phyloP scores from a whole-genome alignment of 495 filamentous ascomycete species.

The Neurospora sublineolata region DNA sequence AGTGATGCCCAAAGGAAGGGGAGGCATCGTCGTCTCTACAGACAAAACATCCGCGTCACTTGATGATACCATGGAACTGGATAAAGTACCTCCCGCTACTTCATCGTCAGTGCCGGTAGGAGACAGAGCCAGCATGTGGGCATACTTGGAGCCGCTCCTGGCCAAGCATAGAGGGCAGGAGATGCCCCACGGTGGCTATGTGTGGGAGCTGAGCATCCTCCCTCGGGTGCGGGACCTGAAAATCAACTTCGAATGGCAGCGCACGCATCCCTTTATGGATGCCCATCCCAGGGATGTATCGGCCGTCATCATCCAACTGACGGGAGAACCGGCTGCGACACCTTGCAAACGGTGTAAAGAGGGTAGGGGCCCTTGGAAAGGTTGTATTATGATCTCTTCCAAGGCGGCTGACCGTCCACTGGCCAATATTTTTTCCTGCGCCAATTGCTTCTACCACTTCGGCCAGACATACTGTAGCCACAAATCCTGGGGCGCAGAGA shows the following conservation, averaged over 20 bases:
- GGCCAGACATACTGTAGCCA: constrained; percentile 18
- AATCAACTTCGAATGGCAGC: constrained; percentile 11
- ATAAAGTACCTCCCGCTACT: neutral
- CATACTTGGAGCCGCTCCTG: constrained; percentile 11
- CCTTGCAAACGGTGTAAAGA: constrained; percentile 16
- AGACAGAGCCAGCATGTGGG: constrained; percentile 8
- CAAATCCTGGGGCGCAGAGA: constrained; percentile 14
- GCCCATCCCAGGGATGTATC: constrained; percentile 16
- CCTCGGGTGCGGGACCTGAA: constrained; percentile 13
- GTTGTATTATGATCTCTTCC: constrained; percentile 19
- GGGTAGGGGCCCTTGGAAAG: constrained; percentile 19
- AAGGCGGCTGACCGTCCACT: constrained; percentile 4
- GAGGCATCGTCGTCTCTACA: constrained; percentile 10
- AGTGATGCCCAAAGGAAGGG: neutral
- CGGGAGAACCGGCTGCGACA: constrained; percentile 13
- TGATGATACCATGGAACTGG: neutral
- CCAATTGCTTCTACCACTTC: constrained; percentile 25
- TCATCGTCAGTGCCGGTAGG: neutral
- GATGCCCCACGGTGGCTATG: constrained; percentile 5
- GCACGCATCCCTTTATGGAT: constrained; percentile 11
- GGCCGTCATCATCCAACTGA: constrained; percentile 20
- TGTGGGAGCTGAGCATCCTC: constrained; percentile 9
- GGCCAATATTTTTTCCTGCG: constrained; percentile 12
- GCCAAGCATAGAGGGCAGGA: constrained; percentile 6
- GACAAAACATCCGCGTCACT: neutral